Conservation (phyloP, 2,329 filamentous ascomycete genomes). For the Pleoardoris graminearum region DNA sequence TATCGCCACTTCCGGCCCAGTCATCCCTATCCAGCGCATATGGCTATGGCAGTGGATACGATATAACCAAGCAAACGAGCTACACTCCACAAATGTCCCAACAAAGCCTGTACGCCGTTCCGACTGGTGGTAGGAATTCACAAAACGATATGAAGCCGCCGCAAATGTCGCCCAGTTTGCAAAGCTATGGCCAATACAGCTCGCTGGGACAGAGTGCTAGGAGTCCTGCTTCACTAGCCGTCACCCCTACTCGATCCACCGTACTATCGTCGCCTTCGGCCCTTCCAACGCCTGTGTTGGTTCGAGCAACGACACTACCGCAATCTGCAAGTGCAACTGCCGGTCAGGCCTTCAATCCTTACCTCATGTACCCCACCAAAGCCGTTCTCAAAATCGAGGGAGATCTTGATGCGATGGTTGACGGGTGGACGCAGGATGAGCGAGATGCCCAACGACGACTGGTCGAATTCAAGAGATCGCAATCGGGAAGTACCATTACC, state of each 20-base stretch:
- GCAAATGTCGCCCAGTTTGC: constrained; percentile 40
- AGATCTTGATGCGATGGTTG: constrained; percentile 81
- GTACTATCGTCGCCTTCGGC: constrained; percentile 52
- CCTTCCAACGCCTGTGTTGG: constrained; percentile 61
- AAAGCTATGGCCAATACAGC: constrained; percentile 49
- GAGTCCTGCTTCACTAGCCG: constrained; percentile 47
- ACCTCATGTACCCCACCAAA: constrained; percentile 78
- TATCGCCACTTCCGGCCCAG: constrained; percentile 45
- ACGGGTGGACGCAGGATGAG: constrained; percentile 82
- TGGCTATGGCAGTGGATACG: constrained; percentile 45
- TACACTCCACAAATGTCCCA: constrained; percentile 41
- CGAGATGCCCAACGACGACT: constrained; percentile 77
- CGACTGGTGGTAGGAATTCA: constrained; percentile 30
- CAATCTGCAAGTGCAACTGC: constrained; percentile 52
- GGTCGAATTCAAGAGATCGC: constrained; percentile 83
- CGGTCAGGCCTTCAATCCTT: constrained; percentile 66
- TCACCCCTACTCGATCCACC: constrained; percentile 41
- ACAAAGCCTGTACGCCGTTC: constrained; percentile 41
- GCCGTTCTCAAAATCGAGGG: constrained; percentile 83
- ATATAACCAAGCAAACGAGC: constrained; percentile 37
- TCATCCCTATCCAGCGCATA: constrained; percentile 41
- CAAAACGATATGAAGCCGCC: constrained; percentile 39
- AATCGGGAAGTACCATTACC: constrained; percentile 79
- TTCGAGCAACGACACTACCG: constrained; percentile 69
- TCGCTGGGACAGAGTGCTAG: constrained; percentile 50